Conservation (phyloP, 768 basidiomycete genomes). For the Suillus cothurnatus region DNA sequence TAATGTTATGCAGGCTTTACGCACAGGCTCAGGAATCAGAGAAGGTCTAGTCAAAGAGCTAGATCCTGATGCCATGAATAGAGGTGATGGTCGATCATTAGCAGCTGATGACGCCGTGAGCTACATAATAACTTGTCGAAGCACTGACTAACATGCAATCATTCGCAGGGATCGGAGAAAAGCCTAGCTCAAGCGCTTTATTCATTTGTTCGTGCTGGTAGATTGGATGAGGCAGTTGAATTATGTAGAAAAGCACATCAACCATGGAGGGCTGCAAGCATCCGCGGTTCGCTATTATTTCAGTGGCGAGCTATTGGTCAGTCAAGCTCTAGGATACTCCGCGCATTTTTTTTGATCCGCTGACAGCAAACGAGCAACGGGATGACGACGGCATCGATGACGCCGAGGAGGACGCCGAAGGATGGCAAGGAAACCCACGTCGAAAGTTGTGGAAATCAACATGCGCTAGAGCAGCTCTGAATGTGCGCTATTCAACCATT, state of each 20-base stretch:
- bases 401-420: constrained; percentile 43
- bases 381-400: constrained; percentile 50
- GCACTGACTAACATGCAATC: not conserved
- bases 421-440: constrained; percentile 74
- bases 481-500: constrained; percentile 29
- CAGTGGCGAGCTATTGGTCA: constrained; percentile 72
- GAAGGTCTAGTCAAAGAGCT: constrained; percentile 63
- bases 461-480: constrained; percentile 78
- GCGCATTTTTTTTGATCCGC: constrained; percentile 34
- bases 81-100: constrained; percentile 58
- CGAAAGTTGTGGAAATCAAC: constrained; percentile 87
- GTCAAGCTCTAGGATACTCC: constrained; percentile 23
- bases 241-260: constrained; percentile 82
- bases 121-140: constrained; percentile 6
- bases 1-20: constrained; percentile 63
- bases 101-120: constrained; percentile 81
- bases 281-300: constrained; percentile 82
- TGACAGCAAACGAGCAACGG: constrained; percentile 48
- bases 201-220: constrained; percentile 81
- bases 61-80: constrained; percentile 79
- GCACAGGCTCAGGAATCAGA: constrained; percentile 47
- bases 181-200: constrained; percentile 77
- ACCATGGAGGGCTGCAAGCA: constrained; percentile 89
- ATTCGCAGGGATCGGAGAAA: constrained; percentile 74
- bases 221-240: constrained; percentile 81